phyloP scores from a whole-genome alignment of 2,329 filamentous ascomycete genomes.

The Scedosporium aurantiacum region DNA sequence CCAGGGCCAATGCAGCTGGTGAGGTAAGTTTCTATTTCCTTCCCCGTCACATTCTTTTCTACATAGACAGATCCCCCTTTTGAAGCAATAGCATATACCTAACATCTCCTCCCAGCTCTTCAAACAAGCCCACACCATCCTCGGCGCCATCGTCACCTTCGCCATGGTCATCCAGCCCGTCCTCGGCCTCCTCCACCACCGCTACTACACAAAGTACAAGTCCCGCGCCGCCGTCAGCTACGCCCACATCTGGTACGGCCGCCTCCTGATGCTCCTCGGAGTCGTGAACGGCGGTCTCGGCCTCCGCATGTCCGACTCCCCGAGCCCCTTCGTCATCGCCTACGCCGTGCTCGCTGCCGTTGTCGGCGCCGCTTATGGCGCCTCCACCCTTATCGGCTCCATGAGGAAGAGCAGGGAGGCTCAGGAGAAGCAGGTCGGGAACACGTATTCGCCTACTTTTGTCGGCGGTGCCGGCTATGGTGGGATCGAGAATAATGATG shows the following conservation, averaged over 20 bases:
- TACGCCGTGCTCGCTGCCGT: constrained; percentile 46
- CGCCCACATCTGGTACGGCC: constrained; percentile 52
- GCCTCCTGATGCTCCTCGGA: constrained; percentile 44
- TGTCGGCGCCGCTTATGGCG: constrained; percentile 33
- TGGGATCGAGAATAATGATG: not conserved
- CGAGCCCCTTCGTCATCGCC: constrained; percentile 32
- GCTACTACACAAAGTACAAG: constrained; percentile 35
- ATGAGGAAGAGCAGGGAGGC: constrained; percentile 1
- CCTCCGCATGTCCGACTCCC: constrained; percentile 34
- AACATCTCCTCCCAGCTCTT: constrained; percentile 32
- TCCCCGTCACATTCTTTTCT: not conserved
- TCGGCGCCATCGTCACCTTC: constrained; percentile 44
- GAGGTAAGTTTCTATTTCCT: constrained; percentile 25
- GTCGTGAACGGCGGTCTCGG: constrained; percentile 55
- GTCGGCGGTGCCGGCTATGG: not conserved
- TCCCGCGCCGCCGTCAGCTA: constrained; percentile 40
- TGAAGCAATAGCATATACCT: not conserved
- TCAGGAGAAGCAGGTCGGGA: not conserved
- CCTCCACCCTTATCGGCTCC: constrained; percentile 12
- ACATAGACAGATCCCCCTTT: constrained; percentile 5
- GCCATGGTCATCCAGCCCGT: constrained; percentile 47
- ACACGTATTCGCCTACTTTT: not conserved
- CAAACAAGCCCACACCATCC: constrained; percentile 38
- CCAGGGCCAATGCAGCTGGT: constrained; percentile 27
- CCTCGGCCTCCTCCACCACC: constrained; percentile 47